Percentiles rank a stretch among this genome's conserved stretches.
Evolutionary conservation across 163 green algal species (phyloP).

Genomic region (Chlorella variabilis): DNA sequence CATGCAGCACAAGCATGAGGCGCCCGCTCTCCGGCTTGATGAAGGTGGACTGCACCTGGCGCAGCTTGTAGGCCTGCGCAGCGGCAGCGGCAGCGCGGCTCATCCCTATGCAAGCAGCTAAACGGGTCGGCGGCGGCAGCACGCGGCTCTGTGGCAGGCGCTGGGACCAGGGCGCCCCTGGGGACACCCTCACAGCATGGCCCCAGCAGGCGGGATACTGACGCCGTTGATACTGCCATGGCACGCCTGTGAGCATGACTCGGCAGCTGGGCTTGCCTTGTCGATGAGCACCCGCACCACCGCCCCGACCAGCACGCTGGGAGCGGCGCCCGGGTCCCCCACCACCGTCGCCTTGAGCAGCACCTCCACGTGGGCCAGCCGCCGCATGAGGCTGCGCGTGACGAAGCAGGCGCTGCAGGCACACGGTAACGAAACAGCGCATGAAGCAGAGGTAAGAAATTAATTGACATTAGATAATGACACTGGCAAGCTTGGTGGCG

Average conservation of each 20-base stretch:
- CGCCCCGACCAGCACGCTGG: slow-evolving; percentile 26
- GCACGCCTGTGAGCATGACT: too few species aligned
- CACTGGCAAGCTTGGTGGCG: too few species aligned
- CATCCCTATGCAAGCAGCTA: too few species aligned
- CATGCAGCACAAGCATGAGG: slow-evolving; percentile 37
- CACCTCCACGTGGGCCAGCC: slow-evolving; percentile 13
- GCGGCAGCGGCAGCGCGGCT: background rate
- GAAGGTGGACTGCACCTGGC: slow-evolving; percentile 7
- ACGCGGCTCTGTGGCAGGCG: too few species aligned
- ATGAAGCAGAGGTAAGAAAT: too few species aligned
- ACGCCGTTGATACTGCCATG: too few species aligned
- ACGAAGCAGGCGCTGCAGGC: slow-evolving; percentile 14
- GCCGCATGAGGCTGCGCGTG: slow-evolving; percentile 16
- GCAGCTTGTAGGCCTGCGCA: slow-evolving; percentile 23
- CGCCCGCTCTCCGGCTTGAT: slow-evolving; percentile 15
- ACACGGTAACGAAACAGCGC: too few species aligned
- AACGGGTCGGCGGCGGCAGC: background rate
- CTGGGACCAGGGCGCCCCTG: too few species aligned
- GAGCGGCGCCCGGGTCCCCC: background rate
- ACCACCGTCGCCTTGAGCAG: slow-evolving; percentile 21
- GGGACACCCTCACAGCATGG: too few species aligned
- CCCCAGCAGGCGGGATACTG: too few species aligned
- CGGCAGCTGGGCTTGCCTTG: slow-evolving; percentile 1
- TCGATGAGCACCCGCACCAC: slow-evolving; percentile 33
- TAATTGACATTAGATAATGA: too few species aligned